Base-by-base conservation (phyloP, 495 filamentous ascomycete genomes). In the Podospora anserina region DNA sequence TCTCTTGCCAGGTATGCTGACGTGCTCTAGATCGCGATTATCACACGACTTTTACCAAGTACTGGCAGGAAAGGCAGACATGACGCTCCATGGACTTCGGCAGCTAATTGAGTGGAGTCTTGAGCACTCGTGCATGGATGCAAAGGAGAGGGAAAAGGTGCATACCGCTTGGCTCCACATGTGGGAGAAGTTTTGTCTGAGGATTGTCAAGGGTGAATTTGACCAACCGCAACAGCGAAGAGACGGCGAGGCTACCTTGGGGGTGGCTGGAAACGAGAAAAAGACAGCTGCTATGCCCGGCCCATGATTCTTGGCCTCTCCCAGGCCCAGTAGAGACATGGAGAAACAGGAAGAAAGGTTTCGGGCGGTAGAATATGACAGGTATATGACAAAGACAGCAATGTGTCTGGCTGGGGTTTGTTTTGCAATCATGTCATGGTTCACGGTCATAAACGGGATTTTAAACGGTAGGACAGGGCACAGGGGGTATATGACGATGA, bases 21-120 rank as follows among this genome's bases (percentile, higher is more conserved):
- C 44, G 19, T 18, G 4, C 49, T 0, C 44, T 61, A 87, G 85
- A 55, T 86, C 84, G 57, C 82, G 84, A 15, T 76, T 87, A 26
- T 85, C 83, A 2, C 85, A 87, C 66, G 85, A 87, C 63, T 85
- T 87, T 69, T 86, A 86, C 66, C 84, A 87, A 71, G 74, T 82
- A 54, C 80, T 86, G 81, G 81, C 82, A 23, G 84, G 84, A 58
- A 82, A 85, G 61, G 63, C 73, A 39, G 77, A 83, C 65, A 84
- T 86, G 82, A 83, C 79, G 34, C 74, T 87, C 2, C 76, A 78
- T 56, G 84, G 84, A 19, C 82, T 83, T 77, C 82, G 82, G 64
- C 82, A 85, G 76, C 80, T 87, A n/a, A 78, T 78, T 18, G 75
- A 79, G 72, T 86, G 84, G 84, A 86, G 84, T 67, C 77, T 87